phyloP scores from a whole-genome alignment of 2,329 filamentous ascomycete species.

The Neofusicoccum umdonicola region DNA sequence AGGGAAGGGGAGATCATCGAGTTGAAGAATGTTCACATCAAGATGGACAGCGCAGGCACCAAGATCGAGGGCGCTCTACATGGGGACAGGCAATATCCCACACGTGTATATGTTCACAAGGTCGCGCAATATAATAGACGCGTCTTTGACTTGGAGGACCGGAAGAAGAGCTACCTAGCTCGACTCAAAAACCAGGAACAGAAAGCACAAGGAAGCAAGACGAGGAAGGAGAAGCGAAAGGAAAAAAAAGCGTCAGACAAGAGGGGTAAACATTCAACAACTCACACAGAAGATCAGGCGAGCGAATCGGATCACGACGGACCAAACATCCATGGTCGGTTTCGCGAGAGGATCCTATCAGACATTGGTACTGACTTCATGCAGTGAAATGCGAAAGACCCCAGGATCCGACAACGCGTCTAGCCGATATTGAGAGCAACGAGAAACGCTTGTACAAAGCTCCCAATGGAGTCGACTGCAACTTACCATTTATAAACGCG shows the following conservation, averaged over 20 bases:
- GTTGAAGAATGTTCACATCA: conserved; percentile 72
- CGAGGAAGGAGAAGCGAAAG: conserved; percentile 38
- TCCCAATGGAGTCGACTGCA: conserved; percentile 39
- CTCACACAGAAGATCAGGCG: conserved; percentile 26
- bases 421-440: conserved; percentile 1
- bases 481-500: conserved; percentile 70
- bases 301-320: background rate
- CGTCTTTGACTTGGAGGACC: conserved; percentile 51
- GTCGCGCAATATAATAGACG: conserved; percentile 43
- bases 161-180: background rate
- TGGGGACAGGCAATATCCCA: conserved; percentile 52
- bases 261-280: conserved; percentile 31
- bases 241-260: conserved; percentile 32
- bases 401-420: background rate
- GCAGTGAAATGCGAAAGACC: conserved; percentile 3
- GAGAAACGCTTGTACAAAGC: conserved; percentile 18
- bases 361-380: background rate
- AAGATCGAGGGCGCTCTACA: conserved; percentile 72
- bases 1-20: conserved; percentile 60
- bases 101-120: conserved; percentile 59
- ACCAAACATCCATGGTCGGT: conserved; percentile 43
- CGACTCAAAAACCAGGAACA: background rate
- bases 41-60: conserved; percentile 36
- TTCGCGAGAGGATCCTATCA: too few species aligned
- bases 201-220: conserved; percentile 26